These are phyloP conservation scores for Oryza rufipogon DNA, from an alignment of 176 grass and related monocot genomes.

Conservation along the genomic window DNA sequence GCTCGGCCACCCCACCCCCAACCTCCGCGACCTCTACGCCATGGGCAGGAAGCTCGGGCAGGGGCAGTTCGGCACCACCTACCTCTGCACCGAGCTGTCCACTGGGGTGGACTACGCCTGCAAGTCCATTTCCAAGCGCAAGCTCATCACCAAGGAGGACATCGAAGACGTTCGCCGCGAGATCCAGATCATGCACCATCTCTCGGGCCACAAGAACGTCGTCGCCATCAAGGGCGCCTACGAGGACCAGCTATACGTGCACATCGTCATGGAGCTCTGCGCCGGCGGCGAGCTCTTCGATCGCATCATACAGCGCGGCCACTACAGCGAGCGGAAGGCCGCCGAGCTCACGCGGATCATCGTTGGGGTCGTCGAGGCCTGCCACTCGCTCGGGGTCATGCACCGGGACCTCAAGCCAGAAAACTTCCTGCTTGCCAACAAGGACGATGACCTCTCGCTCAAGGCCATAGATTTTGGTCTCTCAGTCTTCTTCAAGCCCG, in stretches of 20 bases:
- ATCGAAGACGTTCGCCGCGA: constrained; percentile 96
- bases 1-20: constrained; percentile 74
- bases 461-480: constrained; percentile 99
- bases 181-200: constrained; percentile 99
- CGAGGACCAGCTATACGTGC: constrained; percentile 86
- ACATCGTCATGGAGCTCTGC: constrained; percentile 99
- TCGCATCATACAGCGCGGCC: constrained; percentile 86
- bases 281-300: constrained; percentile 95
- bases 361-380: constrained; percentile 90
- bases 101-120: constrained; percentile 81
- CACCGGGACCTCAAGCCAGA: constrained; percentile 98
- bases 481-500: constrained; percentile 97
- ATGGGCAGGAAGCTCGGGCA: constrained; percentile 83
- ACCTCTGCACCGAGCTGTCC: constrained; percentile 81
- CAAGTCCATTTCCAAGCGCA: constrained; percentile 96
- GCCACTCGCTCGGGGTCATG: constrained; percentile 98
- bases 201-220: constrained; percentile 80
- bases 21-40: constrained; percentile 74
- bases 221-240: constrained; percentile 95
- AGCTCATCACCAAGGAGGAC: constrained; percentile 93
- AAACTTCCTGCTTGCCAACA: constrained; percentile 91
- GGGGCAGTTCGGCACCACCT: constrained; percentile 95
- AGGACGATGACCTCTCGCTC: constrained; percentile 83
- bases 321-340: constrained; percentile 99
- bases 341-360: constrained; percentile 90